Conservation (phyloP, 1,284 basidiomycete species). For the Ustilago bromivora region DNA sequence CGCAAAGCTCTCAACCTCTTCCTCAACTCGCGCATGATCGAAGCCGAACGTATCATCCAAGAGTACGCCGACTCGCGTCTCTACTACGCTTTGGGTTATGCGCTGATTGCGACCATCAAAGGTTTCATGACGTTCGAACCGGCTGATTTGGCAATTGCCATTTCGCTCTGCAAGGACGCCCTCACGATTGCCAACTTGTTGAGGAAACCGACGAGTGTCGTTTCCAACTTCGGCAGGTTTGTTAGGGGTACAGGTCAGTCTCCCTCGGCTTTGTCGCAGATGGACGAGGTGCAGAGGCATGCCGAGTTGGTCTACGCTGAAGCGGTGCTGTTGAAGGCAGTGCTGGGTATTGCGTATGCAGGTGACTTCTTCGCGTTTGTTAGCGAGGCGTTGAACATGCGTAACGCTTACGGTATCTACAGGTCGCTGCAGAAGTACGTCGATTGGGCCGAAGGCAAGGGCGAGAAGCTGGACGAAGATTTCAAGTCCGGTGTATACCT, state of each 20-base stretch:
- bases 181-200: constrained; percentile 61
- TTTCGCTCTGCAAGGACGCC: constrained; percentile 66
- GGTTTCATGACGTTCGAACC: constrained; percentile 70
- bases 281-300: constrained; percentile 66
- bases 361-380: constrained; percentile 68
- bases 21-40: constrained; percentile 68
- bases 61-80: constrained; percentile 59
- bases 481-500: constrained; percentile 68
- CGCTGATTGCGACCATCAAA: constrained; percentile 68
- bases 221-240: constrained; percentile 65
- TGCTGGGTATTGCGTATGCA: constrained; percentile 67
- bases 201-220: constrained; percentile 57
- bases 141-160: constrained; percentile 64
- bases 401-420: constrained; percentile 68
- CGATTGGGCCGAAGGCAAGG: constrained; percentile 63
- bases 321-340: constrained; percentile 63
- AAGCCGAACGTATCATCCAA: constrained; percentile 64
- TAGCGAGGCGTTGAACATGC: constrained; percentile 67
- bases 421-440: constrained; percentile 66
- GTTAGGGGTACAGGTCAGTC: constrained; percentile 65
- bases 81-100: constrained; percentile 67
- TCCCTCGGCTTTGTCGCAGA: constrained; percentile 54
- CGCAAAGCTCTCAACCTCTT: constrained; percentile 65
- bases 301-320: constrained; percentile 68
- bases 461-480: constrained; percentile 58